Evolutionary conservation across 2,329 filamentous ascomycete genomes (phyloP).

Genomic region (Epichloe glyceriae): DNA sequence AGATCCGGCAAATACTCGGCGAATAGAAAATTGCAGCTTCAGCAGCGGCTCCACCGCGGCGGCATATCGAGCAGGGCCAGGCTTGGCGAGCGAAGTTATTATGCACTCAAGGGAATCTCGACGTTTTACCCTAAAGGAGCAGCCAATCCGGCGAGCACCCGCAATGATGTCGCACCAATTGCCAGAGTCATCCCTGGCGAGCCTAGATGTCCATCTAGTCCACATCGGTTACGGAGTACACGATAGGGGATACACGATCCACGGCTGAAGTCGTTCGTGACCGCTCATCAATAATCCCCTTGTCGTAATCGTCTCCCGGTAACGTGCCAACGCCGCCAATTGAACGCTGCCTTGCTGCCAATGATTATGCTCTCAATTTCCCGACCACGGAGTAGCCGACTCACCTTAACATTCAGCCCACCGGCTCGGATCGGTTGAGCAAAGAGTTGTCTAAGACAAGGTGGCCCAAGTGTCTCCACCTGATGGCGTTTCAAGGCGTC

Average conservation of each 20-base stretch:
- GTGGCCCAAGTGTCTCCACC: slow-evolving; percentile 2
- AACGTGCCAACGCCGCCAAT: not conserved
- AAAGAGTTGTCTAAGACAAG: not conserved
- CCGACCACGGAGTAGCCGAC: not conserved
- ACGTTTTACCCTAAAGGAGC: not conserved
- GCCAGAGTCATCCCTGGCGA: not conserved
- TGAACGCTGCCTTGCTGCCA: not conserved
- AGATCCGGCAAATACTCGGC: not conserved
- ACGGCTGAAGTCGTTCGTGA: not conserved
- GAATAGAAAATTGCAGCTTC: not conserved
- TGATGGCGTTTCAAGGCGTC: not conserved
- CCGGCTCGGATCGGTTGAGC: not conserved
- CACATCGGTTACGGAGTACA: not conserved
- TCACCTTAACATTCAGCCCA: not conserved
- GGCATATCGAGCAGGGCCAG: not conserved
- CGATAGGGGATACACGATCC: not conserved
- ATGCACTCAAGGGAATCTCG: no score
- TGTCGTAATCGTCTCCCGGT: not conserved
- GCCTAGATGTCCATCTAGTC: not conserved
- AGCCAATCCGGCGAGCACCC: not conserved
- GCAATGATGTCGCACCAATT: not conserved
- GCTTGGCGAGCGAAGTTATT: not conserved
- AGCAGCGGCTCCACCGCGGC: not conserved
- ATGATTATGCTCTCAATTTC: not conserved
- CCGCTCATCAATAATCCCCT: not conserved